A percentile compares a stretch with the other conserved stretches of the same genome.
Conservation (phyloP, 305 asterid genomes). For the Fraxinus sp. region DNA sequence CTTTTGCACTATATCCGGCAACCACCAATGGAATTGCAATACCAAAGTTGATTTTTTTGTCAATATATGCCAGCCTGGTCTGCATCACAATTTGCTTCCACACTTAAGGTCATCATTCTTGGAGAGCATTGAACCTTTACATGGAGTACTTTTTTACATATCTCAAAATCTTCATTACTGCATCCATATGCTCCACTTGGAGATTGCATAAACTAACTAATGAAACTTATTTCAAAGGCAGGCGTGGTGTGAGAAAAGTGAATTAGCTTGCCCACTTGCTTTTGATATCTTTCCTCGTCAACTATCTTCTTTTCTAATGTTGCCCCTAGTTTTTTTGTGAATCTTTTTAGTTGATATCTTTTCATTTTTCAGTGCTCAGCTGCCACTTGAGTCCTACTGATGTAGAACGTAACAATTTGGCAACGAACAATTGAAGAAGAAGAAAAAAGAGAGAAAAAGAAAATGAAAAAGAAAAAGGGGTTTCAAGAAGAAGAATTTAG, state of each 20-base stretch:
- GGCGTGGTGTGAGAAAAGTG: background rate
- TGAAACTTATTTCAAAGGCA: background rate
- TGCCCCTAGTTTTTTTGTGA: background rate
- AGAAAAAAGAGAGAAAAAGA: background rate
- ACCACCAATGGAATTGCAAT: background rate
- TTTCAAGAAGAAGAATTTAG: background rate
- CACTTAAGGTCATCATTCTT: background rate
- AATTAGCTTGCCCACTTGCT: background rate
- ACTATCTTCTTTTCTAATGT: background rate
- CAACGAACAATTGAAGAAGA: background rate
- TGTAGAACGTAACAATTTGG: background rate
- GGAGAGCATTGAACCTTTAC: background rate
- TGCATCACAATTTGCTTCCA: background rate
- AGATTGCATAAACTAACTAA: background rate
- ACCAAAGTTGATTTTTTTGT: background rate
- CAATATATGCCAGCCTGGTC: background rate
- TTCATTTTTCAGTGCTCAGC: background rate
- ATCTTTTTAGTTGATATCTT: background rate
- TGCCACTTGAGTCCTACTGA: background rate
- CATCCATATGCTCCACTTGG: background rate
- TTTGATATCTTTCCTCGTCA: background rate
- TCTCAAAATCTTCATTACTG: background rate
- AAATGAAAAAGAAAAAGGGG: background rate
- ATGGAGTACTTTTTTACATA: background rate
- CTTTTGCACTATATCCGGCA: background rate